These are phyloP conservation scores for Tolypocladium album DNA, from an alignment of 2,329 filamentous ascomycete species.

Conservation along the genomic window DNA sequence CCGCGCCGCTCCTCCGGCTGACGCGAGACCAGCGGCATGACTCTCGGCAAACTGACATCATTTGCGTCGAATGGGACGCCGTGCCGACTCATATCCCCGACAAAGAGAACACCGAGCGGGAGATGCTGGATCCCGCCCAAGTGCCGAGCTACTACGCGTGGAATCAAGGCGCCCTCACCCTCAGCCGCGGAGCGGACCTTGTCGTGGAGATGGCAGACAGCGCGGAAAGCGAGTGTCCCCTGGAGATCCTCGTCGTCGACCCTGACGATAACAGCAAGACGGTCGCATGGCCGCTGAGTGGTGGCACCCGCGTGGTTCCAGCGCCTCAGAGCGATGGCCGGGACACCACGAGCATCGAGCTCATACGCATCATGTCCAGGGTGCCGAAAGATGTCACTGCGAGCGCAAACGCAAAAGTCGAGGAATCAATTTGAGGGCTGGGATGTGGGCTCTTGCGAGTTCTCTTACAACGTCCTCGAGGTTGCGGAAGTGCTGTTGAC, in stretches of 20 bases:
- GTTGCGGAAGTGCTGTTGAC: too few relatives aligned
- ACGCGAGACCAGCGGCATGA: neutral
- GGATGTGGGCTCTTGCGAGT: too few relatives aligned
- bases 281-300: neutral
- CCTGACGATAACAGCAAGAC: neutral
- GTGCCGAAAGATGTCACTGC: neutral
- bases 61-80: neutral
- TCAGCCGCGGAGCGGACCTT: neutral
- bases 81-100: neutral
- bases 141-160: neutral
- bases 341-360: neutral
- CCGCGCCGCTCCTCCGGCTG: neutral
- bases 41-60: neutral
- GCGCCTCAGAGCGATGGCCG: neutral
- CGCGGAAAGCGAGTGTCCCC: neutral
- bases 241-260: neutral
- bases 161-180: neutral
- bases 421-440: neutral
- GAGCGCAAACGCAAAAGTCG: neutral
- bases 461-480: too few relatives aligned
- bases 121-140: neutral
- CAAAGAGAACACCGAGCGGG: neutral
- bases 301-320: neutral
- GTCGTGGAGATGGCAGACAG: neutral
- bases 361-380: neutral